Evolutionary conservation across 305 asterid species (phyloP), one percentile per base, ranked within the genome.

Genomic region (Plantago lanceolata): DNA sequence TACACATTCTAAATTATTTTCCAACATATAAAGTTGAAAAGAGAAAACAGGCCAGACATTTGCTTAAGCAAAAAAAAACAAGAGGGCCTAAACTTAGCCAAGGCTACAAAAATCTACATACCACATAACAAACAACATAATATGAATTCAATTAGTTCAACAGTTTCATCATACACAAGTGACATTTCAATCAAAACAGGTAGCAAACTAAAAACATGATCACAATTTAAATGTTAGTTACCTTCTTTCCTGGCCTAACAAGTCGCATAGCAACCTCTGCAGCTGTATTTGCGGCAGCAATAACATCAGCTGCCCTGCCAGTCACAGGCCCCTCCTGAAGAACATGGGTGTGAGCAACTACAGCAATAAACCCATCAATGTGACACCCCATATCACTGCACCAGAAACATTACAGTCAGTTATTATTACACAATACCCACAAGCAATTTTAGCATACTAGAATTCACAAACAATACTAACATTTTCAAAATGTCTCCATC

Each of bases 321-420:
- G 87, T 83, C 37, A 87, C 82, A 6, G 89, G 84, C 13, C 88
- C 95, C 71, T 83, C 72, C 72, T 85, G 88, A 75, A 87, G 83
- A 0, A 81, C 85, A 65, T 85, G 90, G n/a, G 90, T 85, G 71
- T 85, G 94, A 2, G 79, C 94, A 70, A 83, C 93, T 49, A 83
- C 90, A 54, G 96, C 87, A 55, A 87, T 83, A 78, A 85, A 87
- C 16, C 94, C 96, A 81, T 87, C 96, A 59, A 87, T 85, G 76
- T 87, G 94, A 68, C 90, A 85, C 50, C 90, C 96, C 87, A 85
- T 71, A 75, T 85, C 94, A 70, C 93, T 87, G 85, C 68, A 77
- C 29, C 55, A 59, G 43, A 8, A 52, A 16, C 43, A 53, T 2
- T 12, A 1, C 28, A 62, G 17, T 7, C 45, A 68, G 8, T 51